Base-by-base conservation (phyloP, 805 yeast species). In the Myxozyma geophila region DNA sequence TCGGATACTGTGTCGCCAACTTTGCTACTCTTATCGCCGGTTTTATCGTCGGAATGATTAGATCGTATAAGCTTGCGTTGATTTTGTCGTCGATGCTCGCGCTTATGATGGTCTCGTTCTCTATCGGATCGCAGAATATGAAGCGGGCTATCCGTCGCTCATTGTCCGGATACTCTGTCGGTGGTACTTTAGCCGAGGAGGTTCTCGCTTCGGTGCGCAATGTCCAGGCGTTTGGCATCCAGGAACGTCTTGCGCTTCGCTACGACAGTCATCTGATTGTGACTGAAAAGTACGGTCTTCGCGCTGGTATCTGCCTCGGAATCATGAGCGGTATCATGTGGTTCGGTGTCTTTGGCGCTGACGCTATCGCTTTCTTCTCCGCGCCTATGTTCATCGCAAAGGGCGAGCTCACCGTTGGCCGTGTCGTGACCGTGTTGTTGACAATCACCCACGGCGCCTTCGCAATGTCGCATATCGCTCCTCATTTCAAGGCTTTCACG, bases 181-280 rank as follows among this genome's bases (percentile, higher is more conserved):
- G 70, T 36, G 49, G 79, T 19, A 70, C 77, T 12, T 67, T 78
- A 13, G 81, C 82, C 23, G 82, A 78, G 62, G 81, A 78, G 67
- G 77, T 77, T 9, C 63, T 78, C 3, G 68, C 78, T 13, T 73
- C 79, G 6, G 74, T 77, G 23, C 74, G 81, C 53, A 79, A 76
- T 59, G 79, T 79, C 3, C 76, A 77, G 12, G 81, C 81, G 2
- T 78, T 78, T 55, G 80, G 80, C 36, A 72, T 77, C 37, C 82
- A 78, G 67, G 73, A 74, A 35, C 72, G 78, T 33, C 66, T 78
- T 52, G 74, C 75, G 9, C 69, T 57, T 7, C 70, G 70, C 56
- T 78, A 74, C 58, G 78, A 77, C 51, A 59, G 55, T 15, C 69
- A 68, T 44, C 73, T 78, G 36, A 59, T 54, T 7, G 59, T 67